These are phyloP conservation scores for Eutrema japonicum DNA, from an alignment of 345 rosid genomes.

Conservation along the genomic window DNA sequence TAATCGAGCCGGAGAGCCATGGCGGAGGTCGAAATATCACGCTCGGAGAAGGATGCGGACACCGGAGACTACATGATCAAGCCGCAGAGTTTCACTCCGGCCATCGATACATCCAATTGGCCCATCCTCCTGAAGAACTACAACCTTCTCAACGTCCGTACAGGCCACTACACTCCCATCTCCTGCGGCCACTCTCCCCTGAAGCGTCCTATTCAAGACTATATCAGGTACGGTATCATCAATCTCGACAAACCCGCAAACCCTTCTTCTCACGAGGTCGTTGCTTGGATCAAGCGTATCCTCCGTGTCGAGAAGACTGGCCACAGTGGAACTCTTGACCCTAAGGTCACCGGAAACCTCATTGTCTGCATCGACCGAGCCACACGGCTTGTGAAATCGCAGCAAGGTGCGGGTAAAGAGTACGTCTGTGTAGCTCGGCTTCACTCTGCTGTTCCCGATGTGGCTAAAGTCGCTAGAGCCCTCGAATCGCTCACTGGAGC, in stretches of 20 bases:
- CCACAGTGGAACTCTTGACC: slow-evolving; percentile 95
- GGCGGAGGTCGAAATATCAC: slow-evolving; percentile 67
- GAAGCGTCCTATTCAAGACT: slow-evolving; percentile 81
- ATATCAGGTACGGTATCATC: slow-evolving; percentile 80
- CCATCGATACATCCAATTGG: slow-evolving; percentile 88
- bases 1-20: slow-evolving; percentile 40
- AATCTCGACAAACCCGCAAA: slow-evolving; percentile 96
- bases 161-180: slow-evolving; percentile 98
- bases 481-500: slow-evolving; percentile 90
- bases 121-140: slow-evolving; percentile 94
- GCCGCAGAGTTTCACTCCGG: slow-evolving; percentile 77
- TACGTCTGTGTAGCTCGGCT: slow-evolving; percentile 92
- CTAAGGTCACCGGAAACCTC: slow-evolving; percentile 91
- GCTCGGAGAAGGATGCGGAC: slow-evolving; percentile 54
- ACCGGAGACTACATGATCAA: slow-evolving; percentile 73
- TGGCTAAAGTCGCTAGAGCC: slow-evolving; percentile 84
- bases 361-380: slow-evolving; percentile 95
- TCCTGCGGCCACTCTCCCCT: slow-evolving; percentile 84
- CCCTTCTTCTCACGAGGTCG: slow-evolving; percentile 97
- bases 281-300: slow-evolving; percentile 96
- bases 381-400: slow-evolving; percentile 92
- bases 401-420: slow-evolving; percentile 98
- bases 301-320: slow-evolving; percentile 92
- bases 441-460: slow-evolving; percentile 85
- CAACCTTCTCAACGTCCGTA: slow-evolving; percentile 86